Base-by-base conservation (phyloP, 2,329 filamentous ascomycete species). In the Alternaria triticimaculans region DNA sequence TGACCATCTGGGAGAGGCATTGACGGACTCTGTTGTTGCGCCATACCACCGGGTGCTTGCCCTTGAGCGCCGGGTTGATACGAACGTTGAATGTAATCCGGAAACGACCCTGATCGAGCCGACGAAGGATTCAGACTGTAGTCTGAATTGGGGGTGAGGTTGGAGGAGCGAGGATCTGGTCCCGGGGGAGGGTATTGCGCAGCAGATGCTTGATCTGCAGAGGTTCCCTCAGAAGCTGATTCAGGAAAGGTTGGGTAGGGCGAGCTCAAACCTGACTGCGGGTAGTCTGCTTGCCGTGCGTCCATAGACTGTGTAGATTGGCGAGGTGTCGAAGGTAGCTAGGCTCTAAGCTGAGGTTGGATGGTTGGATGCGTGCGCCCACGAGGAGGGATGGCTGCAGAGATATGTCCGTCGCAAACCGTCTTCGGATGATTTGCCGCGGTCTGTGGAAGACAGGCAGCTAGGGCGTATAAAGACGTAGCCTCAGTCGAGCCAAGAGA, bases 21-120 rank as follows among this genome's bases (percentile, higher is more conserved):
- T 84, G 93, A 97, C 94, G 93, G 92, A 97, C 94, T 97, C 91
- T 93, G 93, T 91, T 93, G 89, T 93, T 97, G 94, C 89, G 94
- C 93, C 94, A 97, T 97, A 90, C 90, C 91, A 89, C 89, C 91
- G 84, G 90, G 88, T 84, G 89, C 89, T 84, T 87, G 89, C 82
- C 89, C 87, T 81, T 89, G 88, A 82, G 87, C 90, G 84, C 88
- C 88, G 82, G 92, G 71, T 83, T 93, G 91, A 86, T 96, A 96
- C 85, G 80, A 85, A 79, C 93, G 92, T 92, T 78, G 90, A 80
- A 96, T 88, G 82, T 96, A 94, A 76, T 97, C 93, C 80, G 92
- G 91, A 78, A 95, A 97, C 64, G 91, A 90, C 82, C 90, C 89
- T 81, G 93, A 94, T 80, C 93, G 92, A 81, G 92, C 92, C 71